These are phyloP conservation scores for Oligophagozyma castellii DNA, from an alignment of 1,139 yeast genomes.

Conservation along the genomic window DNA sequence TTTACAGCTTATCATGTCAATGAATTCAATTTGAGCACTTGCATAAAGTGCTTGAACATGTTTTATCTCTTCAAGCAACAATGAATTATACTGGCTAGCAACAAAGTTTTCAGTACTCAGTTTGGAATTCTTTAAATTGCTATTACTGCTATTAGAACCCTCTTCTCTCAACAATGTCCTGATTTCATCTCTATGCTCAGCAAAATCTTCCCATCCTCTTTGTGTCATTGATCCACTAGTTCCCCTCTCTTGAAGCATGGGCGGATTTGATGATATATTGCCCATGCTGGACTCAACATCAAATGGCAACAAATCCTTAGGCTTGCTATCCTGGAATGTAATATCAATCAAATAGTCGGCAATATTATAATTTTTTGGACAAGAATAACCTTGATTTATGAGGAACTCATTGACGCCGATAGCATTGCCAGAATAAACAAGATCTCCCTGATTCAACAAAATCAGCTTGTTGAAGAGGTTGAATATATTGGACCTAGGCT, in stretches of 20 bases:
- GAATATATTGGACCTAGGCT: conserved; percentile 94
- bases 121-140: conserved; percentile 10
- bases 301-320: conserved; percentile 1
- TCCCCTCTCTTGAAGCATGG: conserved; percentile 3
- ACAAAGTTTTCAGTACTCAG: conserved; percentile 30
- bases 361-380: conserved; percentile 83
- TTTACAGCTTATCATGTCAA: conserved; percentile 1
- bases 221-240: conserved; percentile 36
- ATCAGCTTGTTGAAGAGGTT: conserved; percentile 75
- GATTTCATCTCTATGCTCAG: conserved; percentile 68
- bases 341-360: conserved; percentile 90
- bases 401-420: conserved; percentile 60
- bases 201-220: conserved; percentile 81
- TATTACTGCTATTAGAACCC: conserved; percentile 8
- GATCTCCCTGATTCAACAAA: conserved; percentile 69
- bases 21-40: conserved; percentile 4
- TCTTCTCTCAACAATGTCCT: conserved; percentile 26
- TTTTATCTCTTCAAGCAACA: conserved; percentile 34
- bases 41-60: conserved; percentile 19
- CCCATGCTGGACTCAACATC: background rate
- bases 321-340: conserved; percentile 40
- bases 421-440: conserved; percentile 81
- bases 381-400: conserved; percentile 56
- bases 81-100: conserved; percentile 37
- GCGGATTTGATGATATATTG: background rate